Conservation (phyloP, 2,329 filamentous ascomycete species). For the Metarhizium brunneum region DNA sequence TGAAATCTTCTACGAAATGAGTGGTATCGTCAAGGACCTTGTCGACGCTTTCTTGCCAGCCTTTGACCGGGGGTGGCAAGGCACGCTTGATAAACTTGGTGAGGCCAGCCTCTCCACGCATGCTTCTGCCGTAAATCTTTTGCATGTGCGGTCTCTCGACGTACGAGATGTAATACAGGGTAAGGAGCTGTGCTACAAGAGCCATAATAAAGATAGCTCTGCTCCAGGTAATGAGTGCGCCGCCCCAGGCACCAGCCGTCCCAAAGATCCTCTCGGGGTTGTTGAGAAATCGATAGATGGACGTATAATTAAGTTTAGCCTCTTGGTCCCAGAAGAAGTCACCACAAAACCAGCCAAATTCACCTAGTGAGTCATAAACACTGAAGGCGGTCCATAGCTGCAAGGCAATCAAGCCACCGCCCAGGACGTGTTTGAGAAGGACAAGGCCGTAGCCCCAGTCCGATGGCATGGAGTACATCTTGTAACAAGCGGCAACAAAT, state of each 20-base stretch:
- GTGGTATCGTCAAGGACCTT: slow-evolving; percentile 77
- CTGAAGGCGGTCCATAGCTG: slow-evolving; percentile 90
- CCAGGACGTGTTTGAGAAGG: slow-evolving; percentile 78
- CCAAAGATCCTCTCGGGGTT: slow-evolving; percentile 94
- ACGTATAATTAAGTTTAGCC: slow-evolving; percentile 85
- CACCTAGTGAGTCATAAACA: slow-evolving; percentile 90
- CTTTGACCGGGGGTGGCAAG: slow-evolving; percentile 72
- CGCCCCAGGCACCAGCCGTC: slow-evolving; percentile 89
- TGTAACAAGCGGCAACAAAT: slow-evolving; percentile 88
- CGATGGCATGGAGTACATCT: slow-evolving; percentile 81
- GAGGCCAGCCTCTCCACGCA: slow-evolving; percentile 81
- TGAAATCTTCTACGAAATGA: slow-evolving; percentile 82
- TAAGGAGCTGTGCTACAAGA: slow-evolving; percentile 74
- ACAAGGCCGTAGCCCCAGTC: slow-evolving; percentile 85
- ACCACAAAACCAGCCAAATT: slow-evolving; percentile 98
- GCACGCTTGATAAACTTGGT: slow-evolving; percentile 86
- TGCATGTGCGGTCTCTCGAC: slow-evolving; percentile 98
- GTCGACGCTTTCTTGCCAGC: slow-evolving; percentile 80
- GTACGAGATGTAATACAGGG: slow-evolving; percentile 79
- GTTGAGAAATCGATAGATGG: slow-evolving; percentile 96
- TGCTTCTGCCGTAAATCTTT: slow-evolving; percentile 80
- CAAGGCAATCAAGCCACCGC: slow-evolving; percentile 68
- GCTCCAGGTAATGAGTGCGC: slow-evolving; percentile 88
- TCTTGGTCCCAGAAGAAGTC: slow-evolving; percentile 95
- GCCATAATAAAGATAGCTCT: slow-evolving; percentile 79